Evolutionary conservation across 2,329 filamentous ascomycete genomes (phyloP).

Genomic region (Fusarium sp.): DNA sequence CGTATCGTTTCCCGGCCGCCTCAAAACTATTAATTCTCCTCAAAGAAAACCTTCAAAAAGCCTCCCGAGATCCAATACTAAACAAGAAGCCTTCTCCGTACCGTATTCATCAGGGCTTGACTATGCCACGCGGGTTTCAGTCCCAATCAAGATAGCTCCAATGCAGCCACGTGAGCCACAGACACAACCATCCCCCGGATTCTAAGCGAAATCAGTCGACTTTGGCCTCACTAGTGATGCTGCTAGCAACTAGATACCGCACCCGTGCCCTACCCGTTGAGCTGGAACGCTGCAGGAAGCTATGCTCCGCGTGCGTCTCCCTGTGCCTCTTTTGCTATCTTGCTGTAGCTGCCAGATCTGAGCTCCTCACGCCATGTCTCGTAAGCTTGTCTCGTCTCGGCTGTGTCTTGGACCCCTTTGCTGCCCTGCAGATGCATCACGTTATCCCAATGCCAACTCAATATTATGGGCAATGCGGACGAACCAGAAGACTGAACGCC

Average conservation of each 20-base stretch:
- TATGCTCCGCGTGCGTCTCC: constrained; percentile 10
- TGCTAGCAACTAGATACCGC: background rate
- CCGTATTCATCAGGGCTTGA: constrained; percentile 1
- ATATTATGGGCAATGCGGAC: background rate
- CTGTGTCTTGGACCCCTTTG: constrained; percentile 20
- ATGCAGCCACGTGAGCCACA: constrained; percentile 31
- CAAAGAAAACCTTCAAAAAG: constrained; percentile 12
- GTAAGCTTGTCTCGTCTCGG: constrained; percentile 14
- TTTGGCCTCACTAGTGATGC: background rate
- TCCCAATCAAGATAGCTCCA: constrained; percentile 29
- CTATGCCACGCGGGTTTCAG: constrained; percentile 33
- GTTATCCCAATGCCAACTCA: constrained; percentile 3
- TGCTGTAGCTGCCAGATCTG: background rate
- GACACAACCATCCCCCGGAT: constrained; percentile 6
- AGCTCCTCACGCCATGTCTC: background rate
- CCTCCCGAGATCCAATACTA: constrained; percentile 12
- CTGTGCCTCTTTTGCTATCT: background rate
- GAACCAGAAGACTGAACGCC: background rate
- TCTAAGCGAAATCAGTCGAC: background rate
- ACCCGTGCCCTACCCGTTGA: constrained; percentile 8
- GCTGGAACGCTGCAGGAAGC: constrained; percentile 30
- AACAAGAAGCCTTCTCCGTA: constrained; percentile 28
- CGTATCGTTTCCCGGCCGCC: constrained; percentile 9
- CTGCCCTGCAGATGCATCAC: constrained; percentile 25
- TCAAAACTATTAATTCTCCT: background rate